Evolutionary conservation across 805 yeast species (phyloP), one percentile per base, ranked within the genome.

Genomic region (Isabelozyma rhagii): DNA sequence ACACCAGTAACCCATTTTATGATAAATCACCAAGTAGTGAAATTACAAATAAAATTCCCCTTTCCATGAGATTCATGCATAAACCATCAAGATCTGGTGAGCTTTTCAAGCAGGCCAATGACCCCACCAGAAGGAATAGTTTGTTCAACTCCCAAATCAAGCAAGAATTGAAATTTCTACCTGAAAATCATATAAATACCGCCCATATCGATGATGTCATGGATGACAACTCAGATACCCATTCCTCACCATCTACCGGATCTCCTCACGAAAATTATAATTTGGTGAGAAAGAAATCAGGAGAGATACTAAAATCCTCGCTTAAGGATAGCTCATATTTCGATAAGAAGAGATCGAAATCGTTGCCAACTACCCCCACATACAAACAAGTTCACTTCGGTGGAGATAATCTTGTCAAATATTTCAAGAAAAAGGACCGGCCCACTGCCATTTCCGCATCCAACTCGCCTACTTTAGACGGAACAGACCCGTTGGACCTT

Each of bases 381-480:
- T 79, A 79, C 61, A 77, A 82, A 56, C 87, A 81, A 63, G 97
- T 90, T 7, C 97, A 89, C 72, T 90, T 90, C 63, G 91, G 87
- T 45, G 77, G 81, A 41, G 80, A 75, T 31, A 72, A 71, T 46
- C 89, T 87, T 55, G 85, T 89, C 25, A 78, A 86, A 50, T 88
- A 86, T 64, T 91, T 89, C 63, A 78, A 82, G 52, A 80, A 82
- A 55, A 77, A 78, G 49, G 96, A 90, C 61, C 80, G 79, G 48
- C 97, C 98, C 13, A 74, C 80, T 4, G 86, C 90, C 2, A 87
- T 93, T 28, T 79, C 86, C 56, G 89, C 87, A 2, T 74, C 77
- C 47, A 79, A 81, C 50, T 81, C 89, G 0, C 94, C 93, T 0
- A 70, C 62, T 1, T 14, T 14, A 9, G 41, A 44, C 13, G 18